phyloP scores from a whole-genome alignment of 768 basidiomycete genomes.

The Termitomyces sp. region DNA sequence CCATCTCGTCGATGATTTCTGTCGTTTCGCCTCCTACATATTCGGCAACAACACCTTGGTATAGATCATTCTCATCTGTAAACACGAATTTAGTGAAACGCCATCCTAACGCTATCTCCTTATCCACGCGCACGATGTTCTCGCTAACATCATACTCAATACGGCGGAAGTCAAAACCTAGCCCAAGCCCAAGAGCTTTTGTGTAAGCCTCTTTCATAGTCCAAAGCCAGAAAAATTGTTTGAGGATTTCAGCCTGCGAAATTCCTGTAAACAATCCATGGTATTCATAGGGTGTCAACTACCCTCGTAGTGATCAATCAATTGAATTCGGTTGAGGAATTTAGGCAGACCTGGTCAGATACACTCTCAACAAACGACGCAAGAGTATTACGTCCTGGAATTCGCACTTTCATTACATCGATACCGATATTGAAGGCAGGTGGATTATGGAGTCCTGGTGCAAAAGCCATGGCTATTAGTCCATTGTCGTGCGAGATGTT shows the following conservation, averaged over 20 bases:
- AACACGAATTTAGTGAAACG: conserved; percentile 60
- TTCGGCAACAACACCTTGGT: conserved; percentile 66
- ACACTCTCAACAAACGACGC: conserved; percentile 58
- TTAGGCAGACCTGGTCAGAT: conserved; percentile 51
- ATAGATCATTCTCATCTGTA: conserved; percentile 41
- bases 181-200: conserved; percentile 78
- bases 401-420: conserved; percentile 74
- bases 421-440: conserved; percentile 65
- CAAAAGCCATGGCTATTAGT: conserved; percentile 64
- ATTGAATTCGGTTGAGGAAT: background rate
- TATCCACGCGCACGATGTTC: conserved; percentile 57
- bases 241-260: conserved; percentile 46
- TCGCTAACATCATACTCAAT: conserved; percentile 62
- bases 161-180: conserved; percentile 77
- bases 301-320: background rate
- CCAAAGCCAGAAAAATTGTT: conserved; percentile 78
- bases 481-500: conserved; percentile 82
- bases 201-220: conserved; percentile 91
- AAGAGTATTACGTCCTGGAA: conserved; percentile 56
- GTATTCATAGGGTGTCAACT: conserved; percentile 43
- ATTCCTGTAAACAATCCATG: conserved; percentile 32
- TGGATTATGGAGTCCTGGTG: conserved; percentile 33
- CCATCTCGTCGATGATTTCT: conserved; percentile 25
- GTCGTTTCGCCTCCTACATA: conserved; percentile 40
- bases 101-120: conserved; percentile 54